Evolutionary conservation across 2,329 filamentous ascomycete species (phyloP), one percentile per base, ranked within the genome.

Genomic region (Didymella keratinophila): DNA sequence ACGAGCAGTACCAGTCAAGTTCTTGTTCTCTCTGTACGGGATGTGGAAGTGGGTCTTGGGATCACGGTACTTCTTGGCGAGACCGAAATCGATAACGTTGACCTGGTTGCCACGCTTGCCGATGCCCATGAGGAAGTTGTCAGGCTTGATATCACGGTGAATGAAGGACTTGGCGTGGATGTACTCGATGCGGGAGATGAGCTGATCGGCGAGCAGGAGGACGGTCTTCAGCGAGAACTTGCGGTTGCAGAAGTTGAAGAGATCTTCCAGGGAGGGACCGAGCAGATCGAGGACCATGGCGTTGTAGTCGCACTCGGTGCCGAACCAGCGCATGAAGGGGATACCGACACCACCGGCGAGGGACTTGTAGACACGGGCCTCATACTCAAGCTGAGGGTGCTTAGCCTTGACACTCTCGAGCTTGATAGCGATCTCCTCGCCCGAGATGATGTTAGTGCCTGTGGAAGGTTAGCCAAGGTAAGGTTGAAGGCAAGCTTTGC

Each of bases 221-320:
- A 99, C 95, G 1, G 95, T 99, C 89, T 99, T 99, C 69, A 99
- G 83, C 12, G 95, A 97, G 84, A 98, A 99, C 80, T 98, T 98
- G 80, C 95, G 91, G 88, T 98, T 98, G 88, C 95, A 99, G 81
- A 98, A 98, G 87, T 99, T 98, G 91, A 99, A 99, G 32, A 99
- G 86, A 77, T 99, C 95, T 81, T 99, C 95, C 80, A 99, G 82
- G 74, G 90, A 95, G 68, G 95, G 95, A 37, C 95, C 95, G 58
- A 99, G 90, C 25, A 99, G 89, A 76, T 99, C 95, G 67, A 98
- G 88, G 51, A 99, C 95, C 95, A 99, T 98, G 78, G 95, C 95
- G 81, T 99, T 98, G 88, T 99, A 98, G 83, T 98, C 95, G 81
- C 94, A 98, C 82, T 99, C 95, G 61, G 94, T 98, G 70, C 95